A percentile compares a stretch with the other conserved stretches of the same genome.
phyloP scores from a whole-genome alignment of 176 grass and related monocot species.

The Eleusine coracana region DNA sequence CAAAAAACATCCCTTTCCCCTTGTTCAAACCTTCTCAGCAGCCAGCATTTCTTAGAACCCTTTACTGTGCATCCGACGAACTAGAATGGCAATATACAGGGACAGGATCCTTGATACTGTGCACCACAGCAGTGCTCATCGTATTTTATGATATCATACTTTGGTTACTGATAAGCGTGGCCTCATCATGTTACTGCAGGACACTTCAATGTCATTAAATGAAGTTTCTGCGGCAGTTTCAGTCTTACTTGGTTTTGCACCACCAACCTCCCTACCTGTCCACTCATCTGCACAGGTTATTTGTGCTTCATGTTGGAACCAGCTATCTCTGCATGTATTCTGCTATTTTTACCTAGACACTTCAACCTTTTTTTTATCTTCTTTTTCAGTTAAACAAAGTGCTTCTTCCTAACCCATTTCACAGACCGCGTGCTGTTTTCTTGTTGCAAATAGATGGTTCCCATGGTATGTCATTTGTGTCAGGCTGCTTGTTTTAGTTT shows the following conservation, averaged over 20 bases:
- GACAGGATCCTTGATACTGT: background rate
- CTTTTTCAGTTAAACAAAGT: slow-evolving; percentile 80
- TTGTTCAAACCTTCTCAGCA: background rate
- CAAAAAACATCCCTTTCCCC: background rate
- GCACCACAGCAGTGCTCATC: background rate
- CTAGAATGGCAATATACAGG: background rate
- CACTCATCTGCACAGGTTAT: slow-evolving; percentile 77
- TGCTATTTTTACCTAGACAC: slow-evolving; percentile 24
- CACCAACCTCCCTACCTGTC: slow-evolving; percentile 46
- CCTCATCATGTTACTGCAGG: slow-evolving; percentile 39
- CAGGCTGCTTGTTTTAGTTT: background rate
- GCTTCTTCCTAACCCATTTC: slow-evolving; percentile 82
- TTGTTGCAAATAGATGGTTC: slow-evolving; percentile 71
- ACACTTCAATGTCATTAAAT: slow-evolving; percentile 56
- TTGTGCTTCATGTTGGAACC: slow-evolving; percentile 1
- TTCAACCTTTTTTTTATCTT: slow-evolving; percentile 34
- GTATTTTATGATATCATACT: background rate
- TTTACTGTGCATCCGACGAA: background rate
- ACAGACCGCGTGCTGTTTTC: slow-evolving; percentile 76
- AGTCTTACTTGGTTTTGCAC: slow-evolving; percentile 90
- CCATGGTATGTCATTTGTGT: slow-evolving; percentile 51
- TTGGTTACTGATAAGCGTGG: background rate
- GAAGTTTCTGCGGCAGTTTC: slow-evolving; percentile 80
- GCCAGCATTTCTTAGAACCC: background rate
- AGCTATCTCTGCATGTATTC: background rate